Conservation (phyloP, 2,329 filamentous ascomycete genomes). For the Colletotrichum sp. region DNA sequence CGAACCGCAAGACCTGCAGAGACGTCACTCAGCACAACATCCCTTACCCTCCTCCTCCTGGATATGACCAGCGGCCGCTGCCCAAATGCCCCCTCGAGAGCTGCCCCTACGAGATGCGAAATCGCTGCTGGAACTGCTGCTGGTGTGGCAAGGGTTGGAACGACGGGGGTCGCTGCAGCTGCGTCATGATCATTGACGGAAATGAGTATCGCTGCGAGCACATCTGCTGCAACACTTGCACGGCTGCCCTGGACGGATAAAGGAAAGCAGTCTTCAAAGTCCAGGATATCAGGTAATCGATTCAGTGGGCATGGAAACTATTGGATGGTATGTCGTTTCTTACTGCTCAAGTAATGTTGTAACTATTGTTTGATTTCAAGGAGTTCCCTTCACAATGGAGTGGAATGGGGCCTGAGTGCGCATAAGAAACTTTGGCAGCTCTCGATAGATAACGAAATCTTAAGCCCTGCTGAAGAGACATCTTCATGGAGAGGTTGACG, state of each 20-base stretch:
- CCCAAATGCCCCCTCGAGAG: slow-evolving; percentile 50
- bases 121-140: slow-evolving; percentile 60
- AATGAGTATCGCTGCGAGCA: slow-evolving; percentile 57
- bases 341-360: neutral
- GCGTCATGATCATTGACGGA: slow-evolving; percentile 57
- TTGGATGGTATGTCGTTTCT: neutral
- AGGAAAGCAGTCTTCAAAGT: too few relatives aligned
- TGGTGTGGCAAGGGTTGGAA: slow-evolving; percentile 62
- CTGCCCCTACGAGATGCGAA: slow-evolving; percentile 55
- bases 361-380: neutral
- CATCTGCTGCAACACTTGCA: slow-evolving; percentile 57
- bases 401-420: neutral
- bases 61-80: slow-evolving; percentile 36
- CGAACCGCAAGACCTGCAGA: slow-evolving; percentile 43
- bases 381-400: neutral
- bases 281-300: neutral
- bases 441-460: neutral
- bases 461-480: neutral
- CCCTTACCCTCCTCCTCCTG: slow-evolving; percentile 52
- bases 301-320: neutral
- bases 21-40: slow-evolving; percentile 47
- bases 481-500: neutral
- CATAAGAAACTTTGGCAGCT: neutral
- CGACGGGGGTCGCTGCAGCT: slow-evolving; percentile 52
- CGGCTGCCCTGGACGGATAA: slow-evolving; percentile 35